These are phyloP conservation scores for Populus davidiana DNA, from an alignment of 345 rosid species.

Conservation along the genomic window DNA sequence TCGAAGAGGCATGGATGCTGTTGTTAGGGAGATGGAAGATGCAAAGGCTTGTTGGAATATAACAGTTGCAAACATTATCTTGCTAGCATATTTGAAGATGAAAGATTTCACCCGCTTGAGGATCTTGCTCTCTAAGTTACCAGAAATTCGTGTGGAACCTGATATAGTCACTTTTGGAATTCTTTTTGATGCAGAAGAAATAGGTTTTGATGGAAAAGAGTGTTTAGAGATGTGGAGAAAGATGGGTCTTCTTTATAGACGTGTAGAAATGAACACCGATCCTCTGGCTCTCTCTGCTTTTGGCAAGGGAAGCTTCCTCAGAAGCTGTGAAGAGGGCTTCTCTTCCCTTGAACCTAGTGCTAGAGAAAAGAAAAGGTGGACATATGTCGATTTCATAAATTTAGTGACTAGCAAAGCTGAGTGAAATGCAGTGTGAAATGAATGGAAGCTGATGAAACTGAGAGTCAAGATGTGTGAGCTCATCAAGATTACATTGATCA, in stretches of 20 bases:
- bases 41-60: slow-evolving; percentile 47
- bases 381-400: slow-evolving; percentile 45
- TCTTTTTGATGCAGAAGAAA: slow-evolving; percentile 38
- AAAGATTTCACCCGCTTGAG: slow-evolving; percentile 47
- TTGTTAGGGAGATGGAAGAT: slow-evolving; percentile 51
- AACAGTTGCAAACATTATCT: slow-evolving; percentile 44
- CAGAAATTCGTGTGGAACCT: slow-evolving; percentile 37
- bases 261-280: slow-evolving; percentile 52
- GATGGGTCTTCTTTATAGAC: slow-evolving; percentile 45
- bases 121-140: slow-evolving; percentile 30
- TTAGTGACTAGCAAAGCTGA: slow-evolving; percentile 24
- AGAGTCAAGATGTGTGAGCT: background rate
- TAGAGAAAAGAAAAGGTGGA: slow-evolving; percentile 40
- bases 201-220: slow-evolving; percentile 41
- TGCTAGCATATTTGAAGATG: slow-evolving; percentile 55
- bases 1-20: slow-evolving; percentile 53
- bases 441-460: background rate
- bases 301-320: slow-evolving; percentile 57
- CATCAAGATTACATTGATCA: background rate
- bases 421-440: background rate
- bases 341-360: slow-evolving; percentile 30
- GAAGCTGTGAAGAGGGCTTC: slow-evolving; percentile 42
- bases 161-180: slow-evolving; percentile 68
- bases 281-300: slow-evolving; percentile 54
- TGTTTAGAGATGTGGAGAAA: slow-evolving; percentile 48